Evolutionary conservation across 2,329 filamentous ascomycete species (phyloP).

Genomic region (Xylariaceae sp.): DNA sequence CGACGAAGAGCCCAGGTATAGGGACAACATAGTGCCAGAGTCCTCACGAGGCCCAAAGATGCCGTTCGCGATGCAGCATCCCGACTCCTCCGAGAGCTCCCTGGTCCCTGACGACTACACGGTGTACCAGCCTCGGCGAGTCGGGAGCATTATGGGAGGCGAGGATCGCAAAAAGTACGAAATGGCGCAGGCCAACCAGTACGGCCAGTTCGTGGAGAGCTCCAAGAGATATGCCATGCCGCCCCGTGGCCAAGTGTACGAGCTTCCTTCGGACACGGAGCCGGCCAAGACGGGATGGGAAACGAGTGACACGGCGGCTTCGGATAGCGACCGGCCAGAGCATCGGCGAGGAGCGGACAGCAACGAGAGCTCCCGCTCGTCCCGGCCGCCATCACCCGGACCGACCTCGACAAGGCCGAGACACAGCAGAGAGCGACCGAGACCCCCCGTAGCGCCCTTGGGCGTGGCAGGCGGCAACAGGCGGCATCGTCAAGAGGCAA

Average conservation of each 20-base stretch:
- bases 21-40: constrained; percentile 34
- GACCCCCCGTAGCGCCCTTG: no score
- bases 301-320: constrained; percentile 26
- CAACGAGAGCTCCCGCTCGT: constrained; percentile 13
- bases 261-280: constrained; percentile 38
- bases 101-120: constrained; percentile 53
- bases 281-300: constrained; percentile 33
- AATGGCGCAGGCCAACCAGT: constrained; percentile 54
- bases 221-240: constrained; percentile 28
- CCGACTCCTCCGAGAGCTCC: constrained; percentile 61
- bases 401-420: no score
- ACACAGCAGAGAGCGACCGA: no score
- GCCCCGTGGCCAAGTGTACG: constrained; percentile 39
- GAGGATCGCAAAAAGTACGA: constrained; percentile 70
- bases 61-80: constrained; percentile 42
- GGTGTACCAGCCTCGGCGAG: constrained; percentile 57
- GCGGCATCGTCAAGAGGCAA: no score
- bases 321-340: constrained; percentile 12
- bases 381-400: constrained; percentile 8
- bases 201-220: constrained; percentile 26
- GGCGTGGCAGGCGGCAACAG: no score
- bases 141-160: constrained; percentile 70
- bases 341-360: constrained; percentile 14
- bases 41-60: constrained; percentile 27
- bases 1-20: constrained; percentile 57